A percentile compares a stretch with the other conserved stretches of the same genome.
phyloP scores from a whole-genome alignment of 2,329 filamentous ascomycete species.

The Hymenoscyphus fraxineus region DNA sequence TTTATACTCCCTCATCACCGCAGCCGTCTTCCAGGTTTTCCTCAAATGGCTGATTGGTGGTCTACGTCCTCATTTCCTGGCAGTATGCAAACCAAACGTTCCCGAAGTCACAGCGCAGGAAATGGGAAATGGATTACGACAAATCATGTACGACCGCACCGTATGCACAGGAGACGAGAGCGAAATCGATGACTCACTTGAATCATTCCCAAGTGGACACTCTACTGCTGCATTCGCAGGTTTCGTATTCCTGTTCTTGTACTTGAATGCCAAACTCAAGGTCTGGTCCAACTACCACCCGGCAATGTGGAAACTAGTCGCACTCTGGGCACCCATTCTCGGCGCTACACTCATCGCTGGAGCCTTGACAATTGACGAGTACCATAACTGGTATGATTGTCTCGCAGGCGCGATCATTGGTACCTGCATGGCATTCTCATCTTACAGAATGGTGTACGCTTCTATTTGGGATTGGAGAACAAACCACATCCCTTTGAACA shows the following conservation, averaged over 20 bases:
- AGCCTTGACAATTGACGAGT: slow-evolving; percentile 68
- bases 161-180: slow-evolving; percentile 65
- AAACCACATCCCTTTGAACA: slow-evolving; percentile 63
- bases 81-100: slow-evolving; percentile 60
- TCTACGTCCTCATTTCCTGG: slow-evolving; percentile 67
- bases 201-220: slow-evolving; percentile 71
- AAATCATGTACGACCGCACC: slow-evolving; percentile 65
- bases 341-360: slow-evolving; percentile 66
- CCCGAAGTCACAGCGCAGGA: slow-evolving; percentile 39
- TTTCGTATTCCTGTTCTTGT: slow-evolving; percentile 67
- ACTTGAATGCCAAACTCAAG: slow-evolving; percentile 77
- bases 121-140: slow-evolving; percentile 49
- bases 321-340: slow-evolving; percentile 61
- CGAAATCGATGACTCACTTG: slow-evolving; percentile 65
- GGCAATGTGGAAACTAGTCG: slow-evolving; percentile 68
- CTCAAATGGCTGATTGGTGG: slow-evolving; percentile 73
- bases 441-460: slow-evolving; percentile 66
- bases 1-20: slow-evolving; percentile 64
- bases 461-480: slow-evolving; percentile 65
- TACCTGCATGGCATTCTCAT: slow-evolving; percentile 59
- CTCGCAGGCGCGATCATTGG: slow-evolving; percentile 63
- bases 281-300: slow-evolving; percentile 70
- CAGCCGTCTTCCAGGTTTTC: slow-evolving; percentile 74
- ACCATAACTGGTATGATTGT: slow-evolving; percentile 74
- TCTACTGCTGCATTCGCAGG: slow-evolving; percentile 70